Conservation (phyloP, 306 rosid species). For the Sphenostylis stenocarpa region DNA sequence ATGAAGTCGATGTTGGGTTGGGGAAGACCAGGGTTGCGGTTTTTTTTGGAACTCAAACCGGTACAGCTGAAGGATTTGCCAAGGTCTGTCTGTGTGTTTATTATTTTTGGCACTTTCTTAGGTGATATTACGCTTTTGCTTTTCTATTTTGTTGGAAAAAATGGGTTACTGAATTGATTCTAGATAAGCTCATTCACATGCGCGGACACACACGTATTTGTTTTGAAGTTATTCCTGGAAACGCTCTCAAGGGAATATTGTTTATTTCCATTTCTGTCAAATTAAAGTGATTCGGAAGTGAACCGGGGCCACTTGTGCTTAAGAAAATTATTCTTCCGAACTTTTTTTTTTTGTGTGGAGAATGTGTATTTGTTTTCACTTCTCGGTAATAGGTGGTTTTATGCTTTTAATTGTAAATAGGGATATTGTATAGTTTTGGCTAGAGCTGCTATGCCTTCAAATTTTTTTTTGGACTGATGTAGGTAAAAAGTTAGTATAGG, state of each 20-base stretch:
- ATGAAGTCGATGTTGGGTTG: constrained; percentile 45
- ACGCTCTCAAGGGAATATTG: neutral
- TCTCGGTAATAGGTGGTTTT: neutral
- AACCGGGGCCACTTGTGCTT: neutral
- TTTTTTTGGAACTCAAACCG: constrained; percentile 86
- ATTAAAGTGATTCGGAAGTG: neutral
- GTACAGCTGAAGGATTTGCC: constrained; percentile 84
- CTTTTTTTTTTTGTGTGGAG: neutral
- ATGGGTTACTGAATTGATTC: neutral
- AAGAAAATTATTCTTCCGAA: neutral
- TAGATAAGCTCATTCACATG: neutral
- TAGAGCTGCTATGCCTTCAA: neutral
- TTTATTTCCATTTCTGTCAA: neutral
- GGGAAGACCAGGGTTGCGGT: constrained; percentile 62
- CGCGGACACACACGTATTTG: neutral
- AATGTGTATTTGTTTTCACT: neutral
- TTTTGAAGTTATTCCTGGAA: neutral
- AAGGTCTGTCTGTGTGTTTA: constrained; percentile 45
- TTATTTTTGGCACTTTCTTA: neutral
- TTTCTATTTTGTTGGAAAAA: neutral
- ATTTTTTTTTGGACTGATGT: too few relatives aligned
- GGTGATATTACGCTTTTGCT: neutral
- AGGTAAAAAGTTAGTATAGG: neutral
- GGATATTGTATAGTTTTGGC: neutral
- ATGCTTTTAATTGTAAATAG: neutral